Evolutionary conservation across 768 basidiomycete genomes (phyloP).

Genomic region (Auricularia auricula-judae): DNA sequence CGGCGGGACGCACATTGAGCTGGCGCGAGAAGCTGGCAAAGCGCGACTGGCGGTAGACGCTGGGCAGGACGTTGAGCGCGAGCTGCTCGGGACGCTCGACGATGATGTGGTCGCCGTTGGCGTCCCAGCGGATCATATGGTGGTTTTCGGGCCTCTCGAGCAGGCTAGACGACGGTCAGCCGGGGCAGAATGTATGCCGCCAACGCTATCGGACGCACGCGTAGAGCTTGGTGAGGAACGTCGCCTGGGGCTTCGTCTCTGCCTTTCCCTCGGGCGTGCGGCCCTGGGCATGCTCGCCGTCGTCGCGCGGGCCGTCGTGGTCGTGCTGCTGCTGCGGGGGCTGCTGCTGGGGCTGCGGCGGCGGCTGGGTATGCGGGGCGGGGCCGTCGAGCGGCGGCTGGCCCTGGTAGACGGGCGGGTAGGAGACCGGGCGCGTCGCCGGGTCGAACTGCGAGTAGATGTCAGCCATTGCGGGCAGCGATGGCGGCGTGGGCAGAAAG

Average conservation of each 20-base stretch:
- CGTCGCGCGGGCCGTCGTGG: conserved; percentile 35
- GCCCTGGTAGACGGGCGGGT: neutral
- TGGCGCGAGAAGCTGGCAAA: conserved; percentile 97
- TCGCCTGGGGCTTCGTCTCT: conserved; percentile 78
- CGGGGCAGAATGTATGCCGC: conserved; percentile 11
- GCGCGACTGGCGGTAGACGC: conserved; percentile 90
- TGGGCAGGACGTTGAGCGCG: conserved; percentile 85
- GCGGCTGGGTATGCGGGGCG: neutral
- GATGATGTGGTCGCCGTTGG: conserved; percentile 88
- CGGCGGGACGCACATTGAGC: conserved; percentile 66
- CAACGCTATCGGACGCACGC: conserved; percentile 43
- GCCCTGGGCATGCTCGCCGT: conserved; percentile 7
- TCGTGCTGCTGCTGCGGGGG: conserved; percentile 15
- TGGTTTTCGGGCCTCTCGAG: conserved; percentile 88
- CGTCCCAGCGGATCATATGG: conserved; percentile 96
- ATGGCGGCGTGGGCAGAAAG: conserved; percentile 1
- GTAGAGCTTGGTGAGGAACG: conserved; percentile 96
- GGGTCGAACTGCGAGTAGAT: neutral
- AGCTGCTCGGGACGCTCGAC: conserved; percentile 90
- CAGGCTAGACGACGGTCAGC: conserved; percentile 36
- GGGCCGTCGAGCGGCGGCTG: neutral
- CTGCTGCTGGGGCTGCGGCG: neutral
- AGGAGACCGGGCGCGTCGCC: neutral
- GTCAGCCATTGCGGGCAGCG: conserved; percentile 1
- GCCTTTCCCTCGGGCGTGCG: conserved; percentile 37